These are phyloP conservation scores for Sporothrix schenckii DNA, from an alignment of 2,329 filamentous ascomycete species.

Conservation along the genomic window DNA sequence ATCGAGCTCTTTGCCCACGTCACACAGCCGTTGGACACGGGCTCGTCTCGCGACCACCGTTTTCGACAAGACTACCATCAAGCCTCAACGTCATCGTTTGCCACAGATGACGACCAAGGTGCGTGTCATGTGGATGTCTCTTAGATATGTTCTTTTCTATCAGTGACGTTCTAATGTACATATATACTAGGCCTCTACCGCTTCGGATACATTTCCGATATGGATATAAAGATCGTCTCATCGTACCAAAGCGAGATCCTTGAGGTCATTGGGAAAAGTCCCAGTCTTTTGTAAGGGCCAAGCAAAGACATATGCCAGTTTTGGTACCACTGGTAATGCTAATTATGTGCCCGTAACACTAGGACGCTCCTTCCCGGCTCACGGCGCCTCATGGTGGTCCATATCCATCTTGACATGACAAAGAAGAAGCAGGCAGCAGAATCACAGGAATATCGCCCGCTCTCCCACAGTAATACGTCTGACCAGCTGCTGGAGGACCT, in stretches of 20 bases:
- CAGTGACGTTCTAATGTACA: neutral
- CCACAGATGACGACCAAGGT: conserved; percentile 26
- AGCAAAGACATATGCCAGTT: too few relatives aligned
- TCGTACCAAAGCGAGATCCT: conserved; percentile 48
- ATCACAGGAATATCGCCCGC: conserved; percentile 36
- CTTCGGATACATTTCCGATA: conserved; percentile 55
- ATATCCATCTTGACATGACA: conserved; percentile 46
- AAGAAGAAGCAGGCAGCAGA: conserved; percentile 32
- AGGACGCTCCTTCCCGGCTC: conserved; percentile 46
- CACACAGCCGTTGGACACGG: conserved; percentile 25
- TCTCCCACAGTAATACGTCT: conserved; percentile 46
- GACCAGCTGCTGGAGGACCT: conserved; percentile 63
- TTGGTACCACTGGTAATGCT: neutral
- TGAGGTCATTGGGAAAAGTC: conserved; percentile 52
- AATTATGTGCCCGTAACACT: too few relatives aligned
- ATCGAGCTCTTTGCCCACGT: conserved; percentile 53
- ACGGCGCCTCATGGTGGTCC: conserved; percentile 54
- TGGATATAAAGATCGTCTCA: conserved; percentile 53
- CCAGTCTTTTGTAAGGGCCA: conserved; percentile 46
- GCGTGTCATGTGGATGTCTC: neutral
- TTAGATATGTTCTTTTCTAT: neutral
- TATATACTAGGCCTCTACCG: conserved; percentile 39
- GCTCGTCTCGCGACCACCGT: neutral
- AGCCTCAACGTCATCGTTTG: conserved; percentile 5
- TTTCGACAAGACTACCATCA: conserved; percentile 23